phyloP scores from a whole-genome alignment of 2,329 filamentous ascomycete species.

The Trichoderma koningii region DNA sequence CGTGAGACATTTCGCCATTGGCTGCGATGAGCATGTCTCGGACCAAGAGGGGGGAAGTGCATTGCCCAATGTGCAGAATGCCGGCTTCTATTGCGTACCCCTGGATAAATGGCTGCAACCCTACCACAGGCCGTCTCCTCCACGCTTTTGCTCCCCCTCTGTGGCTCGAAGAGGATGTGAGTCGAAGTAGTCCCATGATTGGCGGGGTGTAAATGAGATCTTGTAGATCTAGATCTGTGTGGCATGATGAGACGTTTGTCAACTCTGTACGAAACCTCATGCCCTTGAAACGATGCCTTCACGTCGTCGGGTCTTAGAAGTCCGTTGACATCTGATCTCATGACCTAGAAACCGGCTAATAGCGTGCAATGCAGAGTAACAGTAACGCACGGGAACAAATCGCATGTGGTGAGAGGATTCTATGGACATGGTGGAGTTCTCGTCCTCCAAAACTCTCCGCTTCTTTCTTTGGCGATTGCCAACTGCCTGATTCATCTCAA shows the following conservation, averaged over 20 bases:
- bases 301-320: too few relatives aligned
- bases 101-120: slow-evolving; percentile 26
- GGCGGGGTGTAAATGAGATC: slow-evolving; percentile 13
- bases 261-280: neutral
- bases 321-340: neutral
- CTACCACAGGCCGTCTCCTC: neutral
- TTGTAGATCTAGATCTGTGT: slow-evolving; percentile 14
- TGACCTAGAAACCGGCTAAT: neutral
- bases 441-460: slow-evolving; percentile 6
- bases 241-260: neutral
- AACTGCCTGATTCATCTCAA: slow-evolving; percentile 25
- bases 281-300: too few relatives aligned
- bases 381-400: slow-evolving; percentile 1
- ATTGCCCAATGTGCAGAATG: slow-evolving; percentile 17
- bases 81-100: slow-evolving; percentile 8
- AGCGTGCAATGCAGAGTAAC: neutral
- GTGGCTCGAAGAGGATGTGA: neutral
- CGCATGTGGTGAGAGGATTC: slow-evolving; percentile 3
- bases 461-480: neutral
- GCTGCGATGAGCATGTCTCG: slow-evolving; percentile 19
- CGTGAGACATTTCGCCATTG: slow-evolving; percentile 23
- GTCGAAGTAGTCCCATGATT: neutral
- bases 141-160: neutral
- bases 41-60: slow-evolving; percentile 21
- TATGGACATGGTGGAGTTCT: slow-evolving; percentile 14